Evolutionary conservation across 257 asterid species (phyloP).

Genomic region (Paraleonurus japonicus): DNA sequence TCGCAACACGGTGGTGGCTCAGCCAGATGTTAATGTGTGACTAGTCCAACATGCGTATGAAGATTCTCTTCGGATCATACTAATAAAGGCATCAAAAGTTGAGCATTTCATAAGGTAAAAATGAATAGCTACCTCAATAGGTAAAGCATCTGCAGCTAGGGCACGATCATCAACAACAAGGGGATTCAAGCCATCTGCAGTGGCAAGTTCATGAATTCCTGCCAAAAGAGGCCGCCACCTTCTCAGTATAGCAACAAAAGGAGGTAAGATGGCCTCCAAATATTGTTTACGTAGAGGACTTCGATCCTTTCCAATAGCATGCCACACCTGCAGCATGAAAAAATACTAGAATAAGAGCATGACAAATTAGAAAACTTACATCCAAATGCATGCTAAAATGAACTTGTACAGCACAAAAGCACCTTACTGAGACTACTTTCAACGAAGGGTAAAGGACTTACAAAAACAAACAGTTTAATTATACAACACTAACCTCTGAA

Average conservation of each 20-base stretch:
- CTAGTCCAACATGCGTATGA: constrained; percentile 14
- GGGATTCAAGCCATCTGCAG: constrained; percentile 94
- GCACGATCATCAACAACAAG: constrained; percentile 93
- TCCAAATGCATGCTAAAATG: constrained; percentile 25
- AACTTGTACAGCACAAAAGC: constrained; percentile 20
- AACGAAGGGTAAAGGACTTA: constrained; percentile 9
- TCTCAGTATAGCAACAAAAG: constrained; percentile 90
- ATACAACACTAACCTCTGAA: constrained; percentile 76
- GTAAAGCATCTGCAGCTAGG: constrained; percentile 94
- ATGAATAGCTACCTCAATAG: constrained; percentile 66
- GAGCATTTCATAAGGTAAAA: constrained; percentile 11
- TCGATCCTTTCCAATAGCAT: constrained; percentile 82
- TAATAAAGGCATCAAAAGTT: neutral
- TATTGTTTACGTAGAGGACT: constrained; percentile 86
- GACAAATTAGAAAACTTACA: constrained; percentile 13
- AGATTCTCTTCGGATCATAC: constrained; percentile 18
- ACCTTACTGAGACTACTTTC: neutral
- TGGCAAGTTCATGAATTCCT: constrained; percentile 90
- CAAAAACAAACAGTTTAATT: constrained; percentile 22
- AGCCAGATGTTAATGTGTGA: constrained; percentile 11
- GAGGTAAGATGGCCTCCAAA: constrained; percentile 90
- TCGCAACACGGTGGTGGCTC: neutral
- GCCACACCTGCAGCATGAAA: constrained; percentile 70
- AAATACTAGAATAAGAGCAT: constrained; percentile 24
- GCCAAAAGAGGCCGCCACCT: constrained; percentile 99